These are phyloP conservation scores for Alnus rubra DNA, from an alignment of 306 rosid genomes.

Conservation along the genomic window DNA sequence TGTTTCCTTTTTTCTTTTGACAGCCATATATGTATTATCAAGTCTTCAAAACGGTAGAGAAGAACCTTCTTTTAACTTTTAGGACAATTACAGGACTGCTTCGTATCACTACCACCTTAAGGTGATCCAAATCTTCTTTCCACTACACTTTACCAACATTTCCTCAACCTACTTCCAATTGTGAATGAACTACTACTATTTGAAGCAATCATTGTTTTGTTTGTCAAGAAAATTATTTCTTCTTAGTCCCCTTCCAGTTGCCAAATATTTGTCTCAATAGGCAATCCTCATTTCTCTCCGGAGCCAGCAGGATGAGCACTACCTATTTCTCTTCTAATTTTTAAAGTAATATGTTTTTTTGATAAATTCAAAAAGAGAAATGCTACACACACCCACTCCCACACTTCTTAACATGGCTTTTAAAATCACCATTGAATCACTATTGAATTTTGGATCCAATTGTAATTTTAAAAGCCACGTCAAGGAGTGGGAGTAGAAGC, in stretches of 20 bases:
- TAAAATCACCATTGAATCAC: too few relatives aligned
- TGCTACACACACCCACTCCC: too few relatives aligned
- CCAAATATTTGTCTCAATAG: neutral
- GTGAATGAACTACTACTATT: neutral
- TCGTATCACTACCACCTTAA: neutral
- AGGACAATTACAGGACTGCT: neutral
- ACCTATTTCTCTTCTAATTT: neutral
- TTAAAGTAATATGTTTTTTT: neutral
- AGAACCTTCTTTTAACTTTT: too few relatives aligned
- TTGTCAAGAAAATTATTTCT: neutral
- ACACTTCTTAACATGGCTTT: too few relatives aligned
- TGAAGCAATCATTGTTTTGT: neutral
- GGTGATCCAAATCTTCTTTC: neutral
- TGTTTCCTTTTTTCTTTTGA: neutral
- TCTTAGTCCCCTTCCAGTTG: neutral
- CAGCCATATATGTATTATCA: slow-evolving; percentile 12
- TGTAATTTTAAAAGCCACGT: too few relatives aligned
- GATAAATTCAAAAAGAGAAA: neutral
- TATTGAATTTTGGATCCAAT: too few relatives aligned
- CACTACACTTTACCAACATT: neutral
- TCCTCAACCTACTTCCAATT: neutral
- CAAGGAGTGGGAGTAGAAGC: too few relatives aligned
- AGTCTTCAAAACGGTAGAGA: neutral
- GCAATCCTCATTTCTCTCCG: slow-evolving; percentile 2
- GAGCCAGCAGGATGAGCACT: neutral